phyloP scores from a whole-genome alignment of 2,329 filamentous ascomycete genomes.

The Parastagonospora nodorum region DNA sequence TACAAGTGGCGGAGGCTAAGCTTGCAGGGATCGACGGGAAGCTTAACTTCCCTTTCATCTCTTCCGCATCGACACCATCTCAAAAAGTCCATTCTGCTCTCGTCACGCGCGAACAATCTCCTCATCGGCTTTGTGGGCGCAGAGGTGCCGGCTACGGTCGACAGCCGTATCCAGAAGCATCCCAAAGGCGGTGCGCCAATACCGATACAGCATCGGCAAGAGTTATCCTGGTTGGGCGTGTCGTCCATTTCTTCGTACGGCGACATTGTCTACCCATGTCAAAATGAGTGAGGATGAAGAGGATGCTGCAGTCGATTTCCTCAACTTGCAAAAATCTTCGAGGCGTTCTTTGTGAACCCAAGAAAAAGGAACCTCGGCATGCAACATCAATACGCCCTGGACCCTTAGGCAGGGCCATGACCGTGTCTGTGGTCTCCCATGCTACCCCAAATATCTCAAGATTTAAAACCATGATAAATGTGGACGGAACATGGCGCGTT shows the following conservation, averaged over 20 bases:
- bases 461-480: neutral
- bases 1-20: slow-evolving; percentile 29
- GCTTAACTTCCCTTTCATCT: slow-evolving; percentile 23
- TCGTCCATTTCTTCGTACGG: neutral
- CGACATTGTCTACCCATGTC: neutral
- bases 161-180: neutral
- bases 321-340: neutral
- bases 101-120: neutral
- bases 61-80: slow-evolving; percentile 17
- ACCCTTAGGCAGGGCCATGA: slow-evolving; percentile 3
- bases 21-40: slow-evolving; percentile 19
- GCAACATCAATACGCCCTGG: slow-evolving; percentile 20
- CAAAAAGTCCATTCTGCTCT: neutral
- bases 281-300: neutral
- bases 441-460: neutral
- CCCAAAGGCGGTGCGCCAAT: neutral
- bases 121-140: neutral
- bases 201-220: neutral
- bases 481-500: neutral
- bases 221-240: neutral
- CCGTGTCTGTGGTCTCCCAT: neutral
- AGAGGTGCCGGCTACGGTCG: neutral
- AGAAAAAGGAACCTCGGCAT: slow-evolving; percentile 16
- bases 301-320: neutral
- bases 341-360: neutral